Base-by-base conservation (phyloP, 1,284 basidiomycete species). In the Crepidotus sp. region DNA sequence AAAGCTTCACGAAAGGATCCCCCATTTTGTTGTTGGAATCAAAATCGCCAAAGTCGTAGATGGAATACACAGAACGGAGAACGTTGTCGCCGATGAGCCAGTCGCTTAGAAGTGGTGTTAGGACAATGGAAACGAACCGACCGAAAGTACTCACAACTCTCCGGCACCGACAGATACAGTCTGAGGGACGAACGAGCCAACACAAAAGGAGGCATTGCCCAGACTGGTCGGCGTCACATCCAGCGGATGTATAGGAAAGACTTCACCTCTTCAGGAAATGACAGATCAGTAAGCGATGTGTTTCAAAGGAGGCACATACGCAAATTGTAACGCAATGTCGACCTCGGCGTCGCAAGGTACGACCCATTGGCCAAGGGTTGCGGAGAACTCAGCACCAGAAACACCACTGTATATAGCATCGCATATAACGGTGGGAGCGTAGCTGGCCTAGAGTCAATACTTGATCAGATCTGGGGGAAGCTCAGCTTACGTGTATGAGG, bases 41-140 rank as follows among this genome's bases (percentile, higher is more conserved):
- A 55, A 78, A 87, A 62, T 89, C 83, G 17, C 89, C 89, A 58
- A 87, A 89, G 61, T 92, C 83, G 60, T 91, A 93, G 42, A 92
- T 67, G 11, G 86, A 77, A 64, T 92, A 92, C 31, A 87, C 65
- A 6, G 87, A 87, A 43, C 89, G 84, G 47, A 90, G 70, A 59
- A 87, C 73, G 55, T 83, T 86, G 61, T 84, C 85, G 25, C 89
- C 89, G 36, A 92, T 62, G 42, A 92, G 68, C 78, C 81, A 83
- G 57, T 88, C 84, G 57, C 83, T 86, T 50, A 18, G 46, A 22
- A 27, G 0, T 14, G 42, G 17, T 31, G 8, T 14, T 9, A 40
- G 36, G 19, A 47, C 21, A 34, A 17, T n/a, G 40, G 36, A 21
- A n/a, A 32, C 22, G 33, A 32, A 36, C 15, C 35, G 11, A 27